Conservation (phyloP, 2,329 filamentous ascomycete species). For the Fusarium duplospermum region DNA sequence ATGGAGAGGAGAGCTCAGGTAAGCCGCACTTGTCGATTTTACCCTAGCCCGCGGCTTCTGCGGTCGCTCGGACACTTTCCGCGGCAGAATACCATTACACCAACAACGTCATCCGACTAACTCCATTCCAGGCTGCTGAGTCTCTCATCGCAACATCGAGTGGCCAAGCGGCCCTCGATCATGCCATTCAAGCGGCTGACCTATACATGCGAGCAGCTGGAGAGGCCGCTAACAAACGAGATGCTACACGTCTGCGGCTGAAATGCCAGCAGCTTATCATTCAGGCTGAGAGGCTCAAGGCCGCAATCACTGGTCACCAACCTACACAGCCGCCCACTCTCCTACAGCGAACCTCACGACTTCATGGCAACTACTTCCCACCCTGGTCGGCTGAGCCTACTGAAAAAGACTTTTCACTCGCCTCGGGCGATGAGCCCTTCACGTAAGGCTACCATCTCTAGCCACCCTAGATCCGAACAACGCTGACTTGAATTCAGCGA, state of each 20-base stretch:
- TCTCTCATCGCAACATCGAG: slow-evolving; percentile 49
- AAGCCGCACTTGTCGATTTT: slow-evolving; percentile 13
- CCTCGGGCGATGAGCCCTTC: slow-evolving; percentile 66
- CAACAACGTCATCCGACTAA: slow-evolving; percentile 9
- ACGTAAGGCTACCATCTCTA: slow-evolving; percentile 60
- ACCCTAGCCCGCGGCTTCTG: background rate
- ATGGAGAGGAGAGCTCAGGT: slow-evolving; percentile 56
- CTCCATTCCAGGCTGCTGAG: slow-evolving; percentile 51
- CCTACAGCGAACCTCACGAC: slow-evolving; percentile 78
- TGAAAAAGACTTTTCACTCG: slow-evolving; percentile 69
- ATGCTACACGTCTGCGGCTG: slow-evolving; percentile 73
- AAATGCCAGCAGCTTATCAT: slow-evolving; percentile 78
- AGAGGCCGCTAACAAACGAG: slow-evolving; percentile 67
- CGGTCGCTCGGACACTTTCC: background rate
- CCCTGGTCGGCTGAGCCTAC: slow-evolving; percentile 79
- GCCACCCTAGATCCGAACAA: background rate
- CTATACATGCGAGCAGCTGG: slow-evolving; percentile 82
- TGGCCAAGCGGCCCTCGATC: slow-evolving; percentile 72
- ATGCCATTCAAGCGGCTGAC: slow-evolving; percentile 83
- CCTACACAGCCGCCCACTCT: slow-evolving; percentile 55
- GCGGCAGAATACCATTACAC: background rate
- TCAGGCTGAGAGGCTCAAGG: slow-evolving; percentile 81
- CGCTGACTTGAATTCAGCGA: slow-evolving; percentile 65
- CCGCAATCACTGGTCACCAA: slow-evolving; percentile 17
- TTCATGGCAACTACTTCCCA: slow-evolving; percentile 87